Percentiles rank a stretch among this genome's conserved stretches.
These are phyloP conservation scores for Gossypium bickii DNA, from an alignment of 345 rosid genomes.

Conservation along the genomic window DNA sequence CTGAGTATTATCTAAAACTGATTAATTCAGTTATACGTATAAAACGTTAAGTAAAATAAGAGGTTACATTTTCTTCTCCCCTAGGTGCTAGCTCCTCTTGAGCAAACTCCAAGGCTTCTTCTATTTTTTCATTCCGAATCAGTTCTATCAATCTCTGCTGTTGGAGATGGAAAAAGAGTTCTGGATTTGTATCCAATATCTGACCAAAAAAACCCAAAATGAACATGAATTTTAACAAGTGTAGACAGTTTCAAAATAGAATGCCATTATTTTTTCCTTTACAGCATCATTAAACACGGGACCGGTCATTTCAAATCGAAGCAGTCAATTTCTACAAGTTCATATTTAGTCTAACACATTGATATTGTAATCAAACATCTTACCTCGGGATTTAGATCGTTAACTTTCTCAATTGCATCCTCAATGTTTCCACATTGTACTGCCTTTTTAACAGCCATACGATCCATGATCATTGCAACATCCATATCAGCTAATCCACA, in stretches of 20 bases:
- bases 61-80: slow-evolving; percentile 81
- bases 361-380: not conserved
- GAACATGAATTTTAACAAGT: not conserved
- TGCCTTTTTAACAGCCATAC: slow-evolving; percentile 96
- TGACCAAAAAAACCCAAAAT: slow-evolving; percentile 22
- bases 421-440: slow-evolving; percentile 92
- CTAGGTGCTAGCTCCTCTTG: slow-evolving; percentile 97
- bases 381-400: slow-evolving; percentile 4
- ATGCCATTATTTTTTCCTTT: not conserved
- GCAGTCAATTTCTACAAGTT: not conserved
- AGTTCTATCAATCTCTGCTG: slow-evolving; percentile 91
- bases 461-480: slow-evolving; percentile 85
- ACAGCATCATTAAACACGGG: not conserved
- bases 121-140: slow-evolving; percentile 78
- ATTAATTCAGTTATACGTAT: not conserved
- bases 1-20: not conserved
- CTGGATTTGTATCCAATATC: slow-evolving; percentile 90
- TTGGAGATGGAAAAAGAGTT: slow-evolving; percentile 96
- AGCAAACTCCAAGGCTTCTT: slow-evolving; percentile 94
- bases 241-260: not conserved
- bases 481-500: slow-evolving; percentile 78
- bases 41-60: not conserved
- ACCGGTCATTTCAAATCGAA: not conserved
- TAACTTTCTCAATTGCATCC: slow-evolving; percentile 75
- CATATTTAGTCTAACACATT: not conserved